Evolutionary conservation across 768 basidiomycete species (phyloP).

Genomic region (Leccinum fibrillosum): DNA sequence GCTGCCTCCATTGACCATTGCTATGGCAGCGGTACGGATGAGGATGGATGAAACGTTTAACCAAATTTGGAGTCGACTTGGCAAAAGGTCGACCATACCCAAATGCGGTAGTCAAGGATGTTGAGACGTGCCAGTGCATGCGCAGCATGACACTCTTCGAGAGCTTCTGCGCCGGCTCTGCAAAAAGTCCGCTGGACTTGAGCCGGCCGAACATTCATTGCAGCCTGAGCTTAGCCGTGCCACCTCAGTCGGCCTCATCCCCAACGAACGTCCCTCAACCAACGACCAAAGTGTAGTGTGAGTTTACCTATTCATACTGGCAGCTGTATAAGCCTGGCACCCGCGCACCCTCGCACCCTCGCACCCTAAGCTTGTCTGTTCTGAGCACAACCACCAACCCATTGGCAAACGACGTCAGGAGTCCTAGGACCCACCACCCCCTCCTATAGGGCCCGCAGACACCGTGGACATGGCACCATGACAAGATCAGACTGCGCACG

Average conservation of each 20-base stretch:
- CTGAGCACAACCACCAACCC: not conserved
- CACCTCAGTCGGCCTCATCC: not conserved
- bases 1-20: not conserved
- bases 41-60: not conserved
- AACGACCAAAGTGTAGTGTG: not conserved
- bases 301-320: not conserved
- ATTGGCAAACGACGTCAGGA: not conserved
- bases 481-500: not conserved
- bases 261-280: not conserved
- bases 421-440: not conserved
- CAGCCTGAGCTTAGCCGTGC: not conserved
- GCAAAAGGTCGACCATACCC: not conserved
- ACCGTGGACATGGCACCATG: not conserved
- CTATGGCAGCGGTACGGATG: not conserved
- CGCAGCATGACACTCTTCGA: not conserved
- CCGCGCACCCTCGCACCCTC: not conserved
- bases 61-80: not conserved
- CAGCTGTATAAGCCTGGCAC: not conserved
- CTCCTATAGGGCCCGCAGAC: not conserved
- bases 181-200: not conserved
- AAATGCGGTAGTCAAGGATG: not conserved
- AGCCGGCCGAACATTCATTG: not conserved
- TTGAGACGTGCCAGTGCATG: not conserved
- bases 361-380: not conserved
- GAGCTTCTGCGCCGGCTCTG: not conserved